Evolutionary conservation across 192 early-diverging fungal species (phyloP).

Genomic region (Borealophlyctis nickersoniae): DNA sequence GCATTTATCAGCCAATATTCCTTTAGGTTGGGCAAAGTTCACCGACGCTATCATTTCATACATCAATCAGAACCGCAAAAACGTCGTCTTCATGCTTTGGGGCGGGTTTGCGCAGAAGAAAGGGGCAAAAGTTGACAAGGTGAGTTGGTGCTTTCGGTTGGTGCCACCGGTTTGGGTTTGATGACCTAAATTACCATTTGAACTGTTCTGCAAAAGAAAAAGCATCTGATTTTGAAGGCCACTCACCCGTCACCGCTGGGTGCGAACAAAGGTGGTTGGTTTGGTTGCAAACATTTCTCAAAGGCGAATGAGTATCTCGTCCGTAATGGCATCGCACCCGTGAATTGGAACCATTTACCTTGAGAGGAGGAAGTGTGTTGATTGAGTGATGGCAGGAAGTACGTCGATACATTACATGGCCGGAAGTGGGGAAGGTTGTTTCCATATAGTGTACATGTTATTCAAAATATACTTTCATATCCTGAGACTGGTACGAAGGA

Average conservation of each 20-base stretch:
- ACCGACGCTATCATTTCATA: conserved; percentile 79
- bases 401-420: too few relatives aligned
- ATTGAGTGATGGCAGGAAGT: too few relatives aligned
- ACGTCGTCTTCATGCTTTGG: conserved; percentile 94
- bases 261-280: conserved; percentile 77
- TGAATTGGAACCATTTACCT: conserved; percentile 67
- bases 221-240: conserved; percentile 78
- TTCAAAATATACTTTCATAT: too few relatives aligned
- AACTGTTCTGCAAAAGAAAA: conserved; percentile 43
- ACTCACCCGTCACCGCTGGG: conserved; percentile 92
- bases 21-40: conserved; percentile 79
- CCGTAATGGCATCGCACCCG: conserved; percentile 48
- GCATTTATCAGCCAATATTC: too few relatives aligned
- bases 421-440: too few relatives aligned
- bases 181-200: background rate
- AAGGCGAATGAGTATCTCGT: conserved; percentile 83
- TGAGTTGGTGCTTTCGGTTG: background rate
- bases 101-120: conserved; percentile 87
- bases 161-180: background rate
- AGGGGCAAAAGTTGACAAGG: conserved; percentile 64
- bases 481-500: too few relatives aligned
- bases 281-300: conserved; percentile 81
- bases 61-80: conserved; percentile 53
- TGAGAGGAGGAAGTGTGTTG: too few relatives aligned
- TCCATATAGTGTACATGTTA: too few relatives aligned